Evolutionary conservation across 768 basidiomycete species (phyloP).

Genomic region (Hortiboletus flavorubellus): DNA sequence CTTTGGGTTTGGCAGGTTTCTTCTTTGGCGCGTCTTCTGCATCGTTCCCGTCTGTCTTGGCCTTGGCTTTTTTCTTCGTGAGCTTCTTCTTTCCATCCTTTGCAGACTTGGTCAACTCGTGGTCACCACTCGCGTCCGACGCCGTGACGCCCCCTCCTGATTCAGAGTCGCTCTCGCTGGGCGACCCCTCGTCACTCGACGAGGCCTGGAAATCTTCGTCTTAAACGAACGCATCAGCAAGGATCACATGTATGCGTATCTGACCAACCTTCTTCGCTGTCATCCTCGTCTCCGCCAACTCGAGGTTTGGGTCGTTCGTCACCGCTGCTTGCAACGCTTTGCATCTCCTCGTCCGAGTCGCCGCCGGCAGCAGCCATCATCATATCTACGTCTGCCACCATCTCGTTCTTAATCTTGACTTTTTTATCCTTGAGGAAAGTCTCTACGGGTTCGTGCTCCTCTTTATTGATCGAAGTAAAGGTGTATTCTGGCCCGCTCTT

Average conservation of each 20-base stretch:
- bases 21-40: constrained; percentile 47
- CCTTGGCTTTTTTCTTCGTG: constrained; percentile 44
- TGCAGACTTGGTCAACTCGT: constrained; percentile 47
- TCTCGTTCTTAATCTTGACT: constrained; percentile 92
- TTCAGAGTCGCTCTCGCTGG: constrained; percentile 66
- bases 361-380: constrained; percentile 61
- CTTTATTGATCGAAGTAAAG: constrained; percentile 94
- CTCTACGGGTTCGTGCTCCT: constrained; percentile 86
- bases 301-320: constrained; percentile 54
- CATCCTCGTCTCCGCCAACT: constrained; percentile 57
- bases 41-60: constrained; percentile 40
- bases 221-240: constrained; percentile 34
- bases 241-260: not conserved
- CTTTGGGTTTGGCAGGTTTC: constrained; percentile 43
- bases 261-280: constrained; percentile 65
- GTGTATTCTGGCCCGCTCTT: constrained; percentile 82
- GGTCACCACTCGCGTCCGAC: constrained; percentile 82
- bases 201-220: constrained; percentile 92
- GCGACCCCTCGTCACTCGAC: constrained; percentile 84
- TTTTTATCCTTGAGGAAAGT: constrained; percentile 87
- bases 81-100: constrained; percentile 36
- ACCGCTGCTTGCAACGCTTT: constrained; percentile 72
- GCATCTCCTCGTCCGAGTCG: constrained; percentile 80
- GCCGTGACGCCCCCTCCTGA: constrained; percentile 69
- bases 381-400: constrained; percentile 83